Conservation (phyloP, 192 early-diverging fungal genomes). For the Backusella mclennaniae region DNA sequence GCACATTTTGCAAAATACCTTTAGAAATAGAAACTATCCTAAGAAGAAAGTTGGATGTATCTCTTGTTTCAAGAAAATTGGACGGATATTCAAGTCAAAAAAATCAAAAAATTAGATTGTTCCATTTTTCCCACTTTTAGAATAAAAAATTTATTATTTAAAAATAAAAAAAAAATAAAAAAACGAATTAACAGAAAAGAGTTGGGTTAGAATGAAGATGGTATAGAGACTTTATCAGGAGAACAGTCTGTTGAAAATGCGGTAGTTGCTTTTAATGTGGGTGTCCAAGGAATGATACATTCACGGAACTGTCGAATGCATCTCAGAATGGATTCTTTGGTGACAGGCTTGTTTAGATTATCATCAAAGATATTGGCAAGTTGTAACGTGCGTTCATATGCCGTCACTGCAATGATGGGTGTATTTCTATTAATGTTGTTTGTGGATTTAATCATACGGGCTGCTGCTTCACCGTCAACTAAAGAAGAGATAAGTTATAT, state of each 20-base stretch:
- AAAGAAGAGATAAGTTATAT: slow-evolving; percentile 14
- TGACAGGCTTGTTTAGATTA: slow-evolving; percentile 72
- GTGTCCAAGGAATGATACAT: not conserved
- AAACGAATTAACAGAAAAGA: not conserved
- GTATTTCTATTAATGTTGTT: slow-evolving; percentile 84
- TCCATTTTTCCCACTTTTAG: too few species aligned
- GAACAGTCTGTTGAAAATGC: slow-evolving; percentile 1
- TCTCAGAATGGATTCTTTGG: slow-evolving; percentile 41
- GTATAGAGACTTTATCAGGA: slow-evolving; percentile 4
- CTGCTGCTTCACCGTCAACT: slow-evolving; percentile 90
- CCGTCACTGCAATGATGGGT: slow-evolving; percentile 80
- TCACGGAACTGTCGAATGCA: slow-evolving; percentile 7
- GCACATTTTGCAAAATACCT: not conserved
- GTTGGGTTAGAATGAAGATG: not conserved
- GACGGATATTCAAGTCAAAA: not conserved
- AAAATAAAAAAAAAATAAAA: not conserved
- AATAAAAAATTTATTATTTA: not conserved
- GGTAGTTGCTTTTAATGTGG: slow-evolving; percentile 3
- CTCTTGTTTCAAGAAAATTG: not conserved
- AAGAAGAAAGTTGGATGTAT: not conserved
- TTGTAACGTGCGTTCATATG: slow-evolving; percentile 59
- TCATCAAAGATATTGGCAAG: slow-evolving; percentile 59
- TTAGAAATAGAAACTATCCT: not conserved
- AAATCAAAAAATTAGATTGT: not conserved
- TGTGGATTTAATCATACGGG: slow-evolving; percentile 94